Evolutionary conservation across 805 yeast species (phyloP).

Genomic region (Candida ascalaphidarum): DNA sequence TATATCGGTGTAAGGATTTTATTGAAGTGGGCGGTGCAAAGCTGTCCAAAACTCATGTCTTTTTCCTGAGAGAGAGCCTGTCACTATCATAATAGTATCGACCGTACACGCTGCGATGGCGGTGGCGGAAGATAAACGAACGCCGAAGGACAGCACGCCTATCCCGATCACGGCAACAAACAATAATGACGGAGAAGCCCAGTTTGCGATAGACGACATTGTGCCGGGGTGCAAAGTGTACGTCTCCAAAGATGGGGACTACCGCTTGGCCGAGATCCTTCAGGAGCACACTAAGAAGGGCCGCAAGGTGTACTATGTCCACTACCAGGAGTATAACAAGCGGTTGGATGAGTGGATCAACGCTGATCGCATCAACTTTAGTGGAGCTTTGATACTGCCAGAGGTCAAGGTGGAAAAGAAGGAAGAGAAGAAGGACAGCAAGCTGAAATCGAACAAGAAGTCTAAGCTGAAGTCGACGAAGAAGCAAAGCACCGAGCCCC

Average conservation of each 20-base stretch:
- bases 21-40: too few relatives aligned
- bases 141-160: too few relatives aligned
- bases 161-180: not conserved
- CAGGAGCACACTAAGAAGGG: slow-evolving; percentile 71
- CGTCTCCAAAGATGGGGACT: slow-evolving; percentile 74
- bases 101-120: too few relatives aligned
- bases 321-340: slow-evolving; percentile 89
- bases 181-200: not conserved
- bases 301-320: slow-evolving; percentile 79
- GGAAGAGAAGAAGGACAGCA: slow-evolving; percentile 30
- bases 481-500: slow-evolving; percentile 4
- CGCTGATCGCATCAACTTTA: slow-evolving; percentile 60
- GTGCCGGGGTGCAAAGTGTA: slow-evolving; percentile 74
- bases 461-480: slow-evolving; percentile 11
- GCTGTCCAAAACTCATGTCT: too few relatives aligned
- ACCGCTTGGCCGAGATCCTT: slow-evolving; percentile 76
- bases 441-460: slow-evolving; percentile 17
- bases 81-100: too few relatives aligned
- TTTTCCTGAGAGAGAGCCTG: too few relatives aligned
- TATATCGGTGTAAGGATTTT: too few relatives aligned
- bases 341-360: slow-evolving; percentile 94
- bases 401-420: slow-evolving; percentile 45
- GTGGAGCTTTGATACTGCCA: slow-evolving; percentile 66
- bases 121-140: too few relatives aligned
- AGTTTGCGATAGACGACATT: slow-evolving; percentile 39